Evolutionary conservation across 768 basidiomycete genomes (phyloP), one percentile per base, ranked within the genome.

Genomic region (Rhodosporidiobolus odoratus): DNA sequence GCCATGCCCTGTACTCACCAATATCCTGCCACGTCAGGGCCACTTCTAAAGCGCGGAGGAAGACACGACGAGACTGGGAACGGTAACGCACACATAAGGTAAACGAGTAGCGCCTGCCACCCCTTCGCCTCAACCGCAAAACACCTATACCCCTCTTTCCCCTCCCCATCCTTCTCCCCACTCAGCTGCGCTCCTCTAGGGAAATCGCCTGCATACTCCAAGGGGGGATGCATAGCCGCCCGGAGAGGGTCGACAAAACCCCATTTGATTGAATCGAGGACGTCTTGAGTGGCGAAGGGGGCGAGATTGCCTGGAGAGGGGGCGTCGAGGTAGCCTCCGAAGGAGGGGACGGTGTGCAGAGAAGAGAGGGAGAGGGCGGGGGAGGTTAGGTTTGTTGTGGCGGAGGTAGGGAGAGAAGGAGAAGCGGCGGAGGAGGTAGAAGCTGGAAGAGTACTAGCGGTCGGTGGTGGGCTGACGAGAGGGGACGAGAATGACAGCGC

Each of bases 41-140:
- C 32, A 32, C 52, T 58, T 32, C 40, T 13, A n/a, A 6, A 3
- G 21, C n/a, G 16, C 0, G 6, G 16, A 30, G 27, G 41, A 9
- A 30, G 32, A 32, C 4, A 9, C 6, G 13, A 25, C 40, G 40
- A 38, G 21, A 50, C 27, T 32, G n/a, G 13, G 12, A 25, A 7
- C 12, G 0, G 41, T 7, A 23, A 62, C 72, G 54, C 25, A 73
- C 73, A 74, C 43, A 64, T 70, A 6, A 74, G 54, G 48, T 52
- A 74, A 21, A 65, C 57, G 25, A 74, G 56, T 38, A 74, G 17
- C 0, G 45, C n/a, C 25, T 64, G 35, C 73, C 73, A 74, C 12
- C 62, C 58, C 53, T 56, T 35, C 32, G 73, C 68, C 62, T 74
- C 73, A 30, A 74, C 63, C 54, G 73, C 73, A 27, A 74, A 74